Evolutionary conservation across 73 alveolate genomes (phyloP).

Genomic region (Tetrahymena malaccensis): DNA sequence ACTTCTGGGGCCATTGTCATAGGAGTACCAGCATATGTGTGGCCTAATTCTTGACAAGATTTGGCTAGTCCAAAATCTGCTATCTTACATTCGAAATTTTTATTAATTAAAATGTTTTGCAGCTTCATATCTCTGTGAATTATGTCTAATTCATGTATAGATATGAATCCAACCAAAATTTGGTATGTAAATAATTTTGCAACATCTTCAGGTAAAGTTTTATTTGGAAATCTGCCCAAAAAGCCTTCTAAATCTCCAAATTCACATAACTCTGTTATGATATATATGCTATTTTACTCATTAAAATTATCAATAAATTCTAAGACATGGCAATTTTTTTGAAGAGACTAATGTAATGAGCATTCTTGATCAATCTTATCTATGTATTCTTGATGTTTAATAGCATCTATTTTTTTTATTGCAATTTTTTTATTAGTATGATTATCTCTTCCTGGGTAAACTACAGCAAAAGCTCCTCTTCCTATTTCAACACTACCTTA

Average conservation of each 20-base stretch:
- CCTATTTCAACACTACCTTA: background rate
- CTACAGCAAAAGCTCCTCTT: background rate
- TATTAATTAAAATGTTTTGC: constrained; percentile 6
- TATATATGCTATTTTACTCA: background rate
- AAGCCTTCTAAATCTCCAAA: background rate
- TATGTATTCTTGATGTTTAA: background rate
- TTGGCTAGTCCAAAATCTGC: constrained; percentile 81
- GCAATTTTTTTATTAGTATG: background rate
- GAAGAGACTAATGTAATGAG: background rate
- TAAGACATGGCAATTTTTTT: background rate
- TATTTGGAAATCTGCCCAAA: background rate
- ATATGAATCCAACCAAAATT: constrained; percentile 1
- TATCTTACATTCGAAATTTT: constrained; percentile 3
- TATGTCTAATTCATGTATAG: background rate
- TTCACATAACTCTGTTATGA: background rate
- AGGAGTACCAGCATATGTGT: background rate
- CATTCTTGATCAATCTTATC: background rate
- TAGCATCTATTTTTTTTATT: background rate
- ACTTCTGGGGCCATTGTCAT: background rate
- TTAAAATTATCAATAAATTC: background rate
- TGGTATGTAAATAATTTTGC: constrained; percentile 2
- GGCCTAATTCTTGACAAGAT: background rate
- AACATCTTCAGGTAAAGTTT: constrained; percentile 2
- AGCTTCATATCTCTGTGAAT: constrained; percentile 34
- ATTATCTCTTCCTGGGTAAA: background rate